Evolutionary conservation across 2,329 filamentous ascomycete species (phyloP), one percentile per base, ranked within the genome.

Genomic region (Pseudogymnoascus sp.): DNA sequence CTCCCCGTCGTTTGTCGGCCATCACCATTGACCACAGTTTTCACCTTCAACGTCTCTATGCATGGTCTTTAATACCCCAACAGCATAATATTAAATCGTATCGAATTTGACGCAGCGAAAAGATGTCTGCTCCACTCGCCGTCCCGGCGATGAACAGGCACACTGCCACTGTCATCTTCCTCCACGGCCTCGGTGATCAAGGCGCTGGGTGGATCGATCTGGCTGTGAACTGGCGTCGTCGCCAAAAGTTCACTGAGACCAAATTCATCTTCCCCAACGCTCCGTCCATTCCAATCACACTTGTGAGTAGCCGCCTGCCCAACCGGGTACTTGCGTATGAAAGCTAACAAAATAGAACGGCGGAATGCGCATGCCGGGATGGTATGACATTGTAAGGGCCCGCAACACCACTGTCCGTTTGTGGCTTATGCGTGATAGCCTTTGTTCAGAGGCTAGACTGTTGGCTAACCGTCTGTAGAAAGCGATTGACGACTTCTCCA

Each of bases 221-320:
- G 17, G 91, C 94, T 33, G 87, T 96, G 78, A 91, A 93, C 75
- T 97, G 89, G 88, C 86, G 91, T 61, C 82, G 87, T 35, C 83
- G 89, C 59, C 83, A 85, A 73, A 87, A 87, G 71, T 90, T 97
- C 66, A 84, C 92, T 62, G 89, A 97, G 75, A 90, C 96, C 73
- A 89, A 93, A 72, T 97, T 97, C 74, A 84, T 99, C 71, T 87
- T 99, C 74, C 94, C 94, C 13, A 90, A 96, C 77, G 94, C 94
- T 29, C 92, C 93, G 4, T 77, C 75, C 37, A 94, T 96, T 60
- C 91, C 92, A 33, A 90, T 97, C 71, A 92, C 91, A n/a, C 79
- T 86, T 69, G 88, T 91, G 76, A 70, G 82, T 76, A 17, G 39
- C 1, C 33, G 65, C 36, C 63, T 62, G 24, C 21, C 41, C 17